phyloP scores from a whole-genome alignment of 768 basidiomycete genomes.

The Xerocomus spinulosus region DNA sequence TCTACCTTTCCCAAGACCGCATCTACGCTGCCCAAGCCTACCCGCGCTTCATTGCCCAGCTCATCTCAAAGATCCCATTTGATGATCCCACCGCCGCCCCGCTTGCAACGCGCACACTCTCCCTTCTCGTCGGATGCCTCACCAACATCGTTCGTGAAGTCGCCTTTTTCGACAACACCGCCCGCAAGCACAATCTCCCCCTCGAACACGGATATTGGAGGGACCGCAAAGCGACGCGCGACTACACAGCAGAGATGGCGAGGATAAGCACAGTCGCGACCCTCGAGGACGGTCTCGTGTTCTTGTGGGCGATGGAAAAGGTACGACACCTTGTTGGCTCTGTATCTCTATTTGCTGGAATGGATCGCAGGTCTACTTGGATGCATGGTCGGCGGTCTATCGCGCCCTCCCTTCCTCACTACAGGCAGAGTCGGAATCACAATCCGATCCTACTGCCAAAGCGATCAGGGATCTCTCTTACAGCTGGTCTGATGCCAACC shows the following conservation, averaged over 20 bases:
- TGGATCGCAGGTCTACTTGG: constrained; percentile 54
- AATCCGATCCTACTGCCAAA: constrained; percentile 10
- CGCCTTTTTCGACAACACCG: constrained; percentile 55
- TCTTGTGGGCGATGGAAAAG: constrained; percentile 79
- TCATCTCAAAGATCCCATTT: constrained; percentile 56
- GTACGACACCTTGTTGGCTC: constrained; percentile 28
- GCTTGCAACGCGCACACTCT: constrained; percentile 35
- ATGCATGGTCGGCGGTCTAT: constrained; percentile 58
- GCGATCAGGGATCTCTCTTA: constrained; percentile 48
- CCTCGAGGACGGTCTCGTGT: constrained; percentile 61
- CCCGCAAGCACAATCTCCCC: constrained; percentile 41
- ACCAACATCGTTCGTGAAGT: constrained; percentile 56
- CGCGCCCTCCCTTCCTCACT: neutral
- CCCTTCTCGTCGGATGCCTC: constrained; percentile 48
- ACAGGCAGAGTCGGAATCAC: neutral
- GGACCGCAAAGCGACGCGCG: constrained; percentile 57
- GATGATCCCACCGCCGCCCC: constrained; percentile 8
- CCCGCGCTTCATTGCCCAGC: constrained; percentile 62
- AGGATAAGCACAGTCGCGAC: constrained; percentile 42
- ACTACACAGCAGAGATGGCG: constrained; percentile 71
- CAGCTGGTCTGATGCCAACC: constrained; percentile 52
- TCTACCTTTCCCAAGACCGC: constrained; percentile 70
- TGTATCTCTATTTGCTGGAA: neutral
- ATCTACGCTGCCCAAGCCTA: constrained; percentile 74
- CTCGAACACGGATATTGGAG: constrained; percentile 37